These are phyloP conservation scores for Pholiota molesta DNA, from an alignment of 768 basidiomycete genomes.

Conservation along the genomic window DNA sequence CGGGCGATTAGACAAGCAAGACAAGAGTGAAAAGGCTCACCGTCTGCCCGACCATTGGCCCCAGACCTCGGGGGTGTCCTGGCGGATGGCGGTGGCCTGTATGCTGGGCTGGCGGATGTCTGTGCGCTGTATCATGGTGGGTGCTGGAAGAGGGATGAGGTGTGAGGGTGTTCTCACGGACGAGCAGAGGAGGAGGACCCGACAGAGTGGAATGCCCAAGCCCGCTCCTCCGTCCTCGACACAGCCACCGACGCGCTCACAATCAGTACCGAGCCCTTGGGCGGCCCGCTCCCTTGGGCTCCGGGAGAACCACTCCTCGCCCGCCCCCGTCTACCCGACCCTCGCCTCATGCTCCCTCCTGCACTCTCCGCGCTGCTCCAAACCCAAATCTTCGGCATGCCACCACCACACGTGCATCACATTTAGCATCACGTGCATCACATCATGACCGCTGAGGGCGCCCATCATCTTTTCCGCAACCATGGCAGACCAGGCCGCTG, in stretches of 20 bases:
- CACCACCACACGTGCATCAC: constrained; percentile 7
- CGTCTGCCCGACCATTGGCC: constrained; percentile 69
- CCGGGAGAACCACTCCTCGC: not conserved
- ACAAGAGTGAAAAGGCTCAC: constrained; percentile 40
- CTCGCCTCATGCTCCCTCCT: not conserved
- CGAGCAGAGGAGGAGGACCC: constrained; percentile 34
- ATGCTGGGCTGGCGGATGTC: constrained; percentile 45
- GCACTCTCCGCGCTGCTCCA: not conserved
- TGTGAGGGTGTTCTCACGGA: constrained; percentile 15
- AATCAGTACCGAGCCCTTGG: constrained; percentile 27
- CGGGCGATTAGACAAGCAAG: constrained; percentile 17
- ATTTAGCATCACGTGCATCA: constrained; percentile 1
- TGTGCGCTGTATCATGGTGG: constrained; percentile 69
- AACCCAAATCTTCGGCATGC: constrained; percentile 15
- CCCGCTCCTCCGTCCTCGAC: constrained; percentile 18
- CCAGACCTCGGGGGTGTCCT: constrained; percentile 63
- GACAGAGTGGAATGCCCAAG: constrained; percentile 43
- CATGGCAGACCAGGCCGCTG: constrained; percentile 64
- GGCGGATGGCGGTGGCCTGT: constrained; percentile 33
- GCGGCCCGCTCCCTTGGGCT: constrained; percentile 28
- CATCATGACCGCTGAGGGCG: not conserved
- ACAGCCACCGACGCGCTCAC: constrained; percentile 24
- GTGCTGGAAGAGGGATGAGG: constrained; percentile 16
- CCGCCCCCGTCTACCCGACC: not conserved
- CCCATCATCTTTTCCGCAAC: not conserved